Conservation (phyloP, 257 asterid genomes). For the Penstemon eatonii region DNA sequence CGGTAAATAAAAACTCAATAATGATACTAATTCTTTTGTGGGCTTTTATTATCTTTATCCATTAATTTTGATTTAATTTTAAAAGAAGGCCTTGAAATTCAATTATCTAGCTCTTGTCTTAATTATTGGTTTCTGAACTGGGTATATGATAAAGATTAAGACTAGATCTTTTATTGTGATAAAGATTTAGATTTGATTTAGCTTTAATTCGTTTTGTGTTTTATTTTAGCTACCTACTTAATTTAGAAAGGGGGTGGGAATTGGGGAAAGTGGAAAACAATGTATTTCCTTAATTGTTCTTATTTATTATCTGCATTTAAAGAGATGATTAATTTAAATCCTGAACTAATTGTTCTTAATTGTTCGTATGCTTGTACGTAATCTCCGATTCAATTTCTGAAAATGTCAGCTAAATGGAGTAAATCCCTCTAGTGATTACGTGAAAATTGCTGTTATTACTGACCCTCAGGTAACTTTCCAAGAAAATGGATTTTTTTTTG, state of each 20-base stretch:
- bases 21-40: background rate
- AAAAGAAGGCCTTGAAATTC: background rate
- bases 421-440: slow-evolving; percentile 47
- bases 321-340: background rate
- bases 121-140: slow-evolving; percentile 11
- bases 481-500: slow-evolving; percentile 1
- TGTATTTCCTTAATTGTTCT: background rate
- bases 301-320: background rate
- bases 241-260: background rate
- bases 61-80: background rate
- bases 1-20: slow-evolving; percentile 34
- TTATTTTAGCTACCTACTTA: background rate
- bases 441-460: slow-evolving; percentile 79
- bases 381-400: slow-evolving; percentile 18
- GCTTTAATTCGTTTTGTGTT: slow-evolving; percentile 1
- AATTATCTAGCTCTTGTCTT: slow-evolving; percentile 15
- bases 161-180: slow-evolving; percentile 33
- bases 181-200: background rate
- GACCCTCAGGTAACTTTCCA: slow-evolving; percentile 84
- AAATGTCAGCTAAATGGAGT: slow-evolving; percentile 50
- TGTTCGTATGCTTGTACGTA: background rate
- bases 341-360: background rate
- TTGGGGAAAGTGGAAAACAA: background rate
- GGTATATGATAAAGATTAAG: background rate
- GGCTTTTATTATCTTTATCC: background rate